These are phyloP conservation scores for Spergularia azorica DNA, from an alignment of 179 eudicot genomes.

Conservation along the genomic window DNA sequence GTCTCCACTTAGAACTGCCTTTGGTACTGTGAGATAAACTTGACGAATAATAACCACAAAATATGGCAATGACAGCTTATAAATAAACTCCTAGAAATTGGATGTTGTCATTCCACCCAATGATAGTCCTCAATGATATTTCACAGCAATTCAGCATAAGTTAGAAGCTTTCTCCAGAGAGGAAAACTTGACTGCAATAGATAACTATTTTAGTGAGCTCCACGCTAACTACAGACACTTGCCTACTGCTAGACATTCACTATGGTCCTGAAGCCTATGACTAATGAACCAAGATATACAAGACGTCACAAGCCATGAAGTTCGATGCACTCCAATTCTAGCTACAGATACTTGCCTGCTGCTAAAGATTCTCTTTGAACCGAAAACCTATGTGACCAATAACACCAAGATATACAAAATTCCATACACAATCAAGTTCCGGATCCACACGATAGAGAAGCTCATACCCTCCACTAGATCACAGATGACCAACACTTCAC, in stretches of 20 bases:
- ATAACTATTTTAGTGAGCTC: not conserved
- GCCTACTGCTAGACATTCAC: not conserved
- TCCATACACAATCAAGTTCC: not conserved
- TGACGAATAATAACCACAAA: too few species aligned
- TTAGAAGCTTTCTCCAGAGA: not conserved
- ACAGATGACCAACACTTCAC: not conserved
- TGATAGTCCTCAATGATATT: not conserved
- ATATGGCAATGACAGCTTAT: not conserved
- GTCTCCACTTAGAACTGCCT: too few species aligned
- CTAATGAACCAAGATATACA: not conserved
- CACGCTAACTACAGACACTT: not conserved
- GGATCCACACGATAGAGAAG: not conserved
- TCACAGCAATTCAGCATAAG: not conserved
- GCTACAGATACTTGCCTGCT: not conserved
- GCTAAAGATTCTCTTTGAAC: not conserved
- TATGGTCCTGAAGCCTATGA: not conserved
- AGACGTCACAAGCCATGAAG: not conserved
- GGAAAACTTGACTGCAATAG: not conserved
- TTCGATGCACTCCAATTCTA: not conserved
- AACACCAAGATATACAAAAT: not conserved
- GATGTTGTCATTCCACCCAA: not conserved
- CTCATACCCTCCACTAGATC: not conserved
- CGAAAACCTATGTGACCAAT: not conserved
- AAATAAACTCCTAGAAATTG: not conserved
- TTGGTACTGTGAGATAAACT: too few species aligned